Conservation (phyloP, 2,329 filamentous ascomycete species). For the Diplodia scrobiculata region DNA sequence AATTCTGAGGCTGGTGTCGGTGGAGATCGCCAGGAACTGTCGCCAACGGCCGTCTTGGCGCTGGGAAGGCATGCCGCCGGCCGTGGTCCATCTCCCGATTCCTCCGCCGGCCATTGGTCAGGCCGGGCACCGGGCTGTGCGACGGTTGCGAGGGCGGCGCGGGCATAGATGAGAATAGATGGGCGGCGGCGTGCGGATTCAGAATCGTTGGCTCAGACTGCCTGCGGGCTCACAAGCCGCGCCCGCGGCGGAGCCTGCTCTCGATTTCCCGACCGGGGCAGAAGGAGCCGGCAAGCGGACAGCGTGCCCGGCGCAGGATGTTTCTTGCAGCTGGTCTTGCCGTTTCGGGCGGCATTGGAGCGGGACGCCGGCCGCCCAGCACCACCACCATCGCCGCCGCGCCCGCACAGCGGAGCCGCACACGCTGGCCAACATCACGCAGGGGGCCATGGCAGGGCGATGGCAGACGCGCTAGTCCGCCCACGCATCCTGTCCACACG, state of each 20-base stretch:
- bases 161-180: not conserved
- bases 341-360: conserved; percentile 9
- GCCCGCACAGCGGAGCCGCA: conserved; percentile 23
- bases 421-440: conserved; percentile 3
- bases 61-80: conserved; percentile 3
- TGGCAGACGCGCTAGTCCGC: conserved; percentile 20
- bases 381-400: not conserved
- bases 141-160: not conserved
- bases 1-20: conserved; percentile 1
- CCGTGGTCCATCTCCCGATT: not conserved
- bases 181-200: not conserved
- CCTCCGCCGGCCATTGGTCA: conserved; percentile 19
- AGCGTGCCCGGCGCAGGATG: conserved; percentile 4
- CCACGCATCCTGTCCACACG: conserved; percentile 11
- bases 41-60: conserved; percentile 16
- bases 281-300: conserved; percentile 7
- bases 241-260: conserved; percentile 15
- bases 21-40: conserved; percentile 28
- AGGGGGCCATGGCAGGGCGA: not conserved
- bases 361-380: conserved; percentile 21
- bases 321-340: conserved; percentile 15
- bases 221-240: conserved; percentile 3
- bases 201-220: conserved; percentile 14
- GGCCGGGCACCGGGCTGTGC: conserved; percentile 1
- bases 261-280: not conserved